These are phyloP conservation scores for Arthonia radiata DNA, from an alignment of 495 filamentous ascomycete species.

Conservation along the genomic window DNA sequence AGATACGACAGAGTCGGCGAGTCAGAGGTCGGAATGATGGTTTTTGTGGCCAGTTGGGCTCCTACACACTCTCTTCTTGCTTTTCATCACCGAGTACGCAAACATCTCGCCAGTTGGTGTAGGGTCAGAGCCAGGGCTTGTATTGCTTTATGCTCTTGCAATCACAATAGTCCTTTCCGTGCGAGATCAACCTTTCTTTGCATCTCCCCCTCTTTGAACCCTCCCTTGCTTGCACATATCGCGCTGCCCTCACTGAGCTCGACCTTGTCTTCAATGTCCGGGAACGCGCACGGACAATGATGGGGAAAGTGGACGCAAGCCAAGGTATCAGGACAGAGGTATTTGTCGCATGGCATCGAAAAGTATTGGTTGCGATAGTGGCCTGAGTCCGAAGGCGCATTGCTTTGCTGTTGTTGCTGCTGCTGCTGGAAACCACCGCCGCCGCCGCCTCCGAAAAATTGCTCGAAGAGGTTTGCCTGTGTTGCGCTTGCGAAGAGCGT, in stretches of 20 bases:
- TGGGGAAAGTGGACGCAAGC: constrained; percentile 83
- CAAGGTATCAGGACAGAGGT: constrained; percentile 75
- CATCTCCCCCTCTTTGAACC: constrained; percentile 26
- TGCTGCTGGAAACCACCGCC: constrained; percentile 28
- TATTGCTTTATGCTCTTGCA: too few species aligned
- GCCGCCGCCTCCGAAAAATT: constrained; percentile 45
- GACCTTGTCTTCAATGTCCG: constrained; percentile 61
- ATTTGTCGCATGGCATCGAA: constrained; percentile 37
- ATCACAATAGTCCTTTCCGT: constrained; percentile 5
- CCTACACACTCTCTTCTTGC: too few species aligned
- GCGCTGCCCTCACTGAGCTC: constrained; percentile 63
- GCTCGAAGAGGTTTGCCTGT: constrained; percentile 46
- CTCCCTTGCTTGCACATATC: constrained; percentile 59
- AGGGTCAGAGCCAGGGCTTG: too few species aligned
- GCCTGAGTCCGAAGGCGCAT: constrained; percentile 50
- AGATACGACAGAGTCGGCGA: too few species aligned
- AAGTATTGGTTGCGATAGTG: constrained; percentile 50
- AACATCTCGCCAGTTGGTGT: too few species aligned
- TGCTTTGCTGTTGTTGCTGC: constrained; percentile 40
- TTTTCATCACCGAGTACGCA: too few species aligned
- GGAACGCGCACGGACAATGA: constrained; percentile 77
- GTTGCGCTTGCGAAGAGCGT: constrained; percentile 31
- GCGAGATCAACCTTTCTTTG: constrained; percentile 17
- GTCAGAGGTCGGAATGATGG: too few species aligned
- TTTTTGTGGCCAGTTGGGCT: too few species aligned